Evolutionary conservation across 2,329 filamentous ascomycete species (phyloP), one percentile per base, ranked within the genome.

Genomic region (Pseudogymnoascus sp.): DNA sequence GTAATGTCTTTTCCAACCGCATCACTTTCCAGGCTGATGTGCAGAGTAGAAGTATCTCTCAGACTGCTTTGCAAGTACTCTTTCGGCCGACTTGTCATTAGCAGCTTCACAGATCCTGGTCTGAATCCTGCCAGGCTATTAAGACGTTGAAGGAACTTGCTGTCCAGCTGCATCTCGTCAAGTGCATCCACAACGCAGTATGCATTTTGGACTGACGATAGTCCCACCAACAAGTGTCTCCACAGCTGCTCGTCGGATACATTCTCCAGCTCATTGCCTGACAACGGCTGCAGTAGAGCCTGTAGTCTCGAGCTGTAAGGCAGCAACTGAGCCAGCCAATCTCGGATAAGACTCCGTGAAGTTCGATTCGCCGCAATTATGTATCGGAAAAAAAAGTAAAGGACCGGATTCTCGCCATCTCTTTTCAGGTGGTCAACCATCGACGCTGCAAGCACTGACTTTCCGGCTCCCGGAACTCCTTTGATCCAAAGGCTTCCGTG

Each of bases 111-210:
- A 8, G 33, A n/a, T 5, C 62, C 44, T 40, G 65, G 63, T 21
- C 63, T 56, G 59, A 66, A 66, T 7, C 47, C 62, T n/a, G 63
- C 63, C 16, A 67, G 37, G 21, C 26, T 37, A 21, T 66, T 66
- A 26, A 67, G 61, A 24, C 63, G 59, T 44, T 42, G 26, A 6
- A 67, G 53, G 37, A 67, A 64, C 21, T 29, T 16, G 47, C 62
- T 37, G 35, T 37, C 35, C 2, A 37, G 35, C 35, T 37, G 35
- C 35, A 37, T 66, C 59, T 68, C 67, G 0, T 70, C 74, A n/a
- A 68, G 40, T 42, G 79, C 75, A 74, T 81, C 80, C 67, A 81
- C 79, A 64, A 81, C 80, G 2, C 81, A 76, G 61, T 76, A 80
- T 0, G 72, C 75, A 31, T 64, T 42, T 2, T 65, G 63, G 11